phyloP scores from a whole-genome alignment of 495 filamentous ascomycete species.

The Thozetella sp. region DNA sequence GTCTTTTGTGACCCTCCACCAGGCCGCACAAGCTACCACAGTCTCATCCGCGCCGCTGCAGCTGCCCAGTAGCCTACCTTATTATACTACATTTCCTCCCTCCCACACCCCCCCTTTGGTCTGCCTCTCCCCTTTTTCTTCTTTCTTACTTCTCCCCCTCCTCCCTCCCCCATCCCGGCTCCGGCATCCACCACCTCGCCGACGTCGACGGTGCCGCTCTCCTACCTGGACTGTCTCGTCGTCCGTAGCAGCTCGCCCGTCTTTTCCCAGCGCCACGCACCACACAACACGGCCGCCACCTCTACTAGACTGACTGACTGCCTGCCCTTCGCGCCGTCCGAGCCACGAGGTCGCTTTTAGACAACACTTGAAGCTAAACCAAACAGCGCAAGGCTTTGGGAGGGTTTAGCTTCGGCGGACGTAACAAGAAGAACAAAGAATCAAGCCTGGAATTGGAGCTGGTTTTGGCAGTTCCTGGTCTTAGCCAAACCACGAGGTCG shows the following conservation, averaged over 20 bases:
- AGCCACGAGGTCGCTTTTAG: background rate
- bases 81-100: slow-evolving; percentile 2
- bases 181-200: too few relatives aligned
- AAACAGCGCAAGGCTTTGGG: background rate
- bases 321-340: too few relatives aligned
- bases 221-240: background rate
- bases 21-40: background rate
- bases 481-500: background rate
- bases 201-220: background rate
- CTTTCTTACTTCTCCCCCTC: background rate
- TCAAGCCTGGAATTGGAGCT: too few relatives aligned
- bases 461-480: too few relatives aligned
- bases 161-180: too few relatives aligned
- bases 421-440: too few relatives aligned
- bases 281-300: too few relatives aligned
- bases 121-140: background rate
- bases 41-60: background rate
- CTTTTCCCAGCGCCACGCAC: too few relatives aligned
- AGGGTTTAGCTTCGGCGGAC: background rate
- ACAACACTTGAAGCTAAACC: too few relatives aligned
- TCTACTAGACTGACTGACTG: too few relatives aligned
- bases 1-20: background rate
- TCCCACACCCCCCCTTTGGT: background rate
- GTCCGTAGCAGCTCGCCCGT: background rate
- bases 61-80: slow-evolving; percentile 1